phyloP scores from a whole-genome alignment of 768 basidiomycete species.

The Tremella yokohamensis region DNA sequence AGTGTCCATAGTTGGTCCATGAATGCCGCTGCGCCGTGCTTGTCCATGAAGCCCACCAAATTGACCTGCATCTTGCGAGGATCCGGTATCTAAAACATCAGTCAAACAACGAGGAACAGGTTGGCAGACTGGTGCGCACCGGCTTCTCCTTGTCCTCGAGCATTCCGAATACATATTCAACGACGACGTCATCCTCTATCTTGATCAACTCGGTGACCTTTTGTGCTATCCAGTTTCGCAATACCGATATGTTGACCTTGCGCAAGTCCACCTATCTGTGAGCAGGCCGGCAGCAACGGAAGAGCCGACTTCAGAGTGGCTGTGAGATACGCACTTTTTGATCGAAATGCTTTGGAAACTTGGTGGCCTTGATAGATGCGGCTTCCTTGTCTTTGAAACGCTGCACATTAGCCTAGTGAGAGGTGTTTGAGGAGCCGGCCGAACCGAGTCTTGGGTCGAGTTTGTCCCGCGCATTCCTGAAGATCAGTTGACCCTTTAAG shows the following conservation, averaged over 20 bases:
- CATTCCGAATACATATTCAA: slow-evolving; percentile 93
- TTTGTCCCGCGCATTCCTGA: slow-evolving; percentile 45
- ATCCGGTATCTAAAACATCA: slow-evolving; percentile 71
- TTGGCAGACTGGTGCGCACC: slow-evolving; percentile 55
- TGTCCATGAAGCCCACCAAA: slow-evolving; percentile 85
- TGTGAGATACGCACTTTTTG: slow-evolving; percentile 60
- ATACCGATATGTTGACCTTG: slow-evolving; percentile 87
- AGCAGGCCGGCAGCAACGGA: neutral
- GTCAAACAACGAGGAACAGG: slow-evolving; percentile 7
- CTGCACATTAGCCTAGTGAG: slow-evolving; percentile 19
- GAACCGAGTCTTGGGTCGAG: slow-evolving; percentile 42
- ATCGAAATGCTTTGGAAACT: slow-evolving; percentile 84
- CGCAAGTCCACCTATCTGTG: slow-evolving; percentile 70
- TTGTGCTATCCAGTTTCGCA: slow-evolving; percentile 91
- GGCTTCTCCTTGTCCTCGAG: slow-evolving; percentile 79
- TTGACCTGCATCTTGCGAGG: slow-evolving; percentile 94
- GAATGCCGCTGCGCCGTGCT: slow-evolving; percentile 71
- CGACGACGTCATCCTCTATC: slow-evolving; percentile 93
- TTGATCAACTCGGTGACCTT: slow-evolving; percentile 78
- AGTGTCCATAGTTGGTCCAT: slow-evolving; percentile 86
- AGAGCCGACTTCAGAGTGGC: neutral
- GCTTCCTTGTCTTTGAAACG: slow-evolving; percentile 93
- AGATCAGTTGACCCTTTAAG: neutral
- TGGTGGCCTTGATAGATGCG: slow-evolving; percentile 79
- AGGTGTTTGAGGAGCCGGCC: slow-evolving; percentile 2